Conservation (phyloP, 2,329 filamentous ascomycete species). For the Aspergillus pseudoterreus region DNA sequence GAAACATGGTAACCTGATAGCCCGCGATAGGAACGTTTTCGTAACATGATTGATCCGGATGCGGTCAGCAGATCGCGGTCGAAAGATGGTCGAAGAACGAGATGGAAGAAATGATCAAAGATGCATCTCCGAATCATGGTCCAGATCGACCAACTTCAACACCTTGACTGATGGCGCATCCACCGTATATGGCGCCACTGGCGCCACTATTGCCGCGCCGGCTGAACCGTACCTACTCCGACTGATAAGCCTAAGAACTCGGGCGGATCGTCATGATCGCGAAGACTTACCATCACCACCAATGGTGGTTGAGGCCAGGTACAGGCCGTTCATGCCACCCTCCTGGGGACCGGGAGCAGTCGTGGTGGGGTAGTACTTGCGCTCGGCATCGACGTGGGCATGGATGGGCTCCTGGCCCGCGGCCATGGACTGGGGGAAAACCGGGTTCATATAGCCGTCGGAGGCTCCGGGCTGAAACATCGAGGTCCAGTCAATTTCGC, state of each 20-base stretch:
- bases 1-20: slow-evolving; percentile 11
- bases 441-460: slow-evolving; percentile 60
- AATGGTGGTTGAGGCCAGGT: slow-evolving; percentile 45
- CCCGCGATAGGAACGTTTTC: slow-evolving; percentile 7
- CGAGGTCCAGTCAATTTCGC: slow-evolving; percentile 67
- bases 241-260: slow-evolving; percentile 30
- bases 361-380: slow-evolving; percentile 50
- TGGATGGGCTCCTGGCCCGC: slow-evolving; percentile 68
- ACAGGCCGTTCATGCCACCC: slow-evolving; percentile 45
- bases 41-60: slow-evolving; percentile 2
- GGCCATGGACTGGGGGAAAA: slow-evolving; percentile 63
- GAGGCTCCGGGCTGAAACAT: slow-evolving; percentile 74
- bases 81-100: neutral
- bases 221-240: slow-evolving; percentile 55
- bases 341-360: slow-evolving; percentile 37
- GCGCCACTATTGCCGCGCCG: slow-evolving; percentile 50
- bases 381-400: slow-evolving; percentile 58
- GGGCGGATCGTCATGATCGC: neutral
- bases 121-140: neutral
- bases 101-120: neutral
- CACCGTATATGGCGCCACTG: slow-evolving; percentile 22
- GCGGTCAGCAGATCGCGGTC: neutral
- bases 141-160: slow-evolving; percentile 64
- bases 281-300: slow-evolving; percentile 42
- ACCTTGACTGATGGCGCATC: slow-evolving; percentile 61